Base-by-base conservation (phyloP, 495 filamentous ascomycete species). In the Talaromyces adpressus region DNA sequence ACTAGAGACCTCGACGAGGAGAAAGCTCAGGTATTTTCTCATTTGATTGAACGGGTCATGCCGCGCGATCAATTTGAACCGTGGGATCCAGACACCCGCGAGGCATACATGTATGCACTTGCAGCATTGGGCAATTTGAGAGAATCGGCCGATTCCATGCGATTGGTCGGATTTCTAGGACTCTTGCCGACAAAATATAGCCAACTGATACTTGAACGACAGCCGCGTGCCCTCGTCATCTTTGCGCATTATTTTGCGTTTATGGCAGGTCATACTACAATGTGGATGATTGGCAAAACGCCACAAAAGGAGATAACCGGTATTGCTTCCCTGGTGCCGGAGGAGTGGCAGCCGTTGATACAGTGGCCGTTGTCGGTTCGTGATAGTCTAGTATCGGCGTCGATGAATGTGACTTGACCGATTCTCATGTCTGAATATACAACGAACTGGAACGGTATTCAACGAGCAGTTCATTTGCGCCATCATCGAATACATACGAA, bases 181-280 rank as follows among this genome's bases (percentile, higher is more conserved):
- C 25, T 75, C 16, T 63, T 71, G 1, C 67, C 68, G 32, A 39
- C 62, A 57, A 56, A 62, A 39, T 80, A 73, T 58, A 68, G 75
- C 51, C 66, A 73, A 3, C 41, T 77, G 20, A 63, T 80, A 18
- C 62, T 68, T 20, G 67, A 71, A 64, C 41, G 49, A 22, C 65
- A 66, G 14, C 75, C 77, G 12, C 72, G 77, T 51, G 74, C 77
- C 0, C 67, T 84, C 0, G 67, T 84, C 7, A 77, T 85, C 14
- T 68, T 80, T 3, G 75, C 74, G 3, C 75, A 80, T 63, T 78
- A 69, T 66, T 80, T 79, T 61, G 68, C 71, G 1, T 62, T 75
- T 18, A 57, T 76, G 11, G 58, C 63, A 16, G 67, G 65, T 12
- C 66, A 74, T 30, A 61, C 63, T 14, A 32, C 69, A 27, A 30